Base-by-base conservation (phyloP, 1,284 basidiomycete species). In the Ustilago crameri region DNA sequence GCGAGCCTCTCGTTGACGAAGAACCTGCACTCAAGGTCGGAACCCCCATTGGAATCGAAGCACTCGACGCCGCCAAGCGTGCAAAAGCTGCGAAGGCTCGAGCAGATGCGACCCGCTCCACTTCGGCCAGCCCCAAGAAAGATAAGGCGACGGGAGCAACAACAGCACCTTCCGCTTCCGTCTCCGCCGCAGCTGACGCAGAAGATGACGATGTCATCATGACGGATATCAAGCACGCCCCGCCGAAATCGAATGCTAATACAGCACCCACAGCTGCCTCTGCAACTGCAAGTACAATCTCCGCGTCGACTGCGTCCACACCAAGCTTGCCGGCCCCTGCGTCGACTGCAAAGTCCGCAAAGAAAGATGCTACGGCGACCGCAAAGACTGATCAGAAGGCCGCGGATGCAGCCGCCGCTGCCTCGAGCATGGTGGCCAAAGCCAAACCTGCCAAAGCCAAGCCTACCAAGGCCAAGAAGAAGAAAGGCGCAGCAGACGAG, bases 31-130 rank as follows among this genome's bases (percentile, higher is more conserved):
- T 80, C 59, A 70, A 66, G 27, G 77, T 81, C 7, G 79, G 78
- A 38, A 80, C 78, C 5, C 79, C 79, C 5, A 79, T 80, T 43
- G 79, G 79, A 18, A 71, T 81, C 48, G 79, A 81, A 52, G 79
- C 79, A 23, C 56, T 80, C n/a, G 61, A 78, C 30, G 74, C 70
- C 5, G 69, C 70, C 23, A 66, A 65, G 37, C 56, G 75, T 5
- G 73, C 73, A 22, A 63, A 72, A 44, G 70, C 75, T 5, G 74
- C 70, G 52, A 75, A 77, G 47, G 67, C 72, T 9, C 56, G 62
- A 12, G 63, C 71, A 27, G 59, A 59, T 30, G 54, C 57, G 12
- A 42, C 57, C 5, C 51, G 42, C 24, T 24, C 51, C 32, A 42
- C 48, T 5, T 58, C 65, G 18, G 54, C 47, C 50, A 62, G 65